Evolutionary conservation across 1,284 basidiomycete genomes (phyloP).

Genomic region (Exsudoporus floridanus): DNA sequence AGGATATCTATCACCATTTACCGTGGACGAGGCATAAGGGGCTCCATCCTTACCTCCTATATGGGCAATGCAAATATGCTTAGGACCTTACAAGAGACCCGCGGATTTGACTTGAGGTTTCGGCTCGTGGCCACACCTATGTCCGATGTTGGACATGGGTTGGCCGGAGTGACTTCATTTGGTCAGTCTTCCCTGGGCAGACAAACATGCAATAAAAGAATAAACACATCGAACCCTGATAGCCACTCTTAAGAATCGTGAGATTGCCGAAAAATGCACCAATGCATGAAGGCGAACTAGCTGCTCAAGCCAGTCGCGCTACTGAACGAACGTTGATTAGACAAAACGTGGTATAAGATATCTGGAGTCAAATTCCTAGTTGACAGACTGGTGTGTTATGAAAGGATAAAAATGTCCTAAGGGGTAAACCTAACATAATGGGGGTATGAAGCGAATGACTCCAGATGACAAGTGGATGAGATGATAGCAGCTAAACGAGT

Average conservation of each 20-base stretch:
- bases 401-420: background rate
- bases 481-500: conserved; percentile 18
- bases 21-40: background rate
- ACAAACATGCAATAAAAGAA: too few relatives aligned
- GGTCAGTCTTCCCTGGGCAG: too few relatives aligned
- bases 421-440: background rate
- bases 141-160: too few relatives aligned
- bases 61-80: background rate
- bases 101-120: background rate
- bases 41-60: background rate
- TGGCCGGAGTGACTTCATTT: too few relatives aligned
- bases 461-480: background rate
- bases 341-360: conserved; percentile 13
- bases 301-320: background rate
- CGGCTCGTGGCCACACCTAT: too few relatives aligned
- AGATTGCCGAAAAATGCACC: background rate
- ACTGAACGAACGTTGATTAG: conserved; percentile 8
- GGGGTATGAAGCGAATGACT: conserved; percentile 13
- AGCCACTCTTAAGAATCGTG: background rate
- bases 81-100: background rate
- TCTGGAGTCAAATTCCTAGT: background rate
- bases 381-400: background rate
- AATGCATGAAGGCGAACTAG: background rate
- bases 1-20: conserved; percentile 3
- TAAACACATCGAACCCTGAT: background rate